phyloP scores from a whole-genome alignment of 768 basidiomycete genomes.

The Coprinopsis strossmayeri region DNA sequence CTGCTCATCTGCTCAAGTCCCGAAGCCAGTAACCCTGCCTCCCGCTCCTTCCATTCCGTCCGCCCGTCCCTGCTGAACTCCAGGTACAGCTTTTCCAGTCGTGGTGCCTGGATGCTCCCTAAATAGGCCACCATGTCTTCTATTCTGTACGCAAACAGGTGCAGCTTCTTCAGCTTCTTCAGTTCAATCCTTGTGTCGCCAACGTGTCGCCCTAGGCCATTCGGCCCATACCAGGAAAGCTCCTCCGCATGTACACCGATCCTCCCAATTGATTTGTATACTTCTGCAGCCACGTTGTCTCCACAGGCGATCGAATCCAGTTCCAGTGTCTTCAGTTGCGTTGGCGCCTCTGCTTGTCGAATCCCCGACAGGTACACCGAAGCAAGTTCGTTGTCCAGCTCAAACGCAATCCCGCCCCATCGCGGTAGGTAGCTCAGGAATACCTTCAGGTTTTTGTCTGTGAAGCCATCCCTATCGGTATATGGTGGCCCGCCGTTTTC shows the following conservation, averaged over 20 bases:
- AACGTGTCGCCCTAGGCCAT: too few relatives aligned
- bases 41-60: not conserved
- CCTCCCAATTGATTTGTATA: not conserved
- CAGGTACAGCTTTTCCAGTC: not conserved
- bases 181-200: not conserved
- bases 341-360: not conserved
- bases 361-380: not conserved
- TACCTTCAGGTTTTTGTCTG: not conserved
- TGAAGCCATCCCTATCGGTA: not conserved
- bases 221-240: slow-evolving; percentile 4
- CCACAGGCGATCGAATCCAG: not conserved
- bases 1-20: not conserved
- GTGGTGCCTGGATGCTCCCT: not conserved
- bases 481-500: too few relatives aligned
- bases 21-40: not conserved
- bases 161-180: not conserved
- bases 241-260: not conserved
- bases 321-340: not conserved
- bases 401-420: slow-evolving; percentile 7
- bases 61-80: not conserved
- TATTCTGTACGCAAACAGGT: not conserved
- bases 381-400: slow-evolving; percentile 1
- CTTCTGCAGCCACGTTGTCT: not conserved
- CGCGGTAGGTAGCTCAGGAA: slow-evolving; percentile 5
- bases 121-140: not conserved